These are phyloP conservation scores for Fusarium nanum DNA, from an alignment of 2,329 filamentous ascomycete species.

Conservation along the genomic window DNA sequence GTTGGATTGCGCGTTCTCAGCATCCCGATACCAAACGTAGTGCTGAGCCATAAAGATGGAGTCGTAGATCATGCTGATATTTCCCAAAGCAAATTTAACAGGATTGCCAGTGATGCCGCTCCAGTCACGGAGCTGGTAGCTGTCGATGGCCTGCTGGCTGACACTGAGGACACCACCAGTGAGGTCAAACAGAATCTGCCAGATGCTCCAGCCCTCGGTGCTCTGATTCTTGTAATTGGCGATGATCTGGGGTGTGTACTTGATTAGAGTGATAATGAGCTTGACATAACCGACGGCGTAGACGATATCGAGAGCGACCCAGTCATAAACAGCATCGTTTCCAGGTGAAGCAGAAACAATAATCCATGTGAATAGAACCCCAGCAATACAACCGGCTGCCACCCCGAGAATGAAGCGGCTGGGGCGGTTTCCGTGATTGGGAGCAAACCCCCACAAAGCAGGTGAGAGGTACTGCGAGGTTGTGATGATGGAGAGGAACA, in stretches of 20 bases:
- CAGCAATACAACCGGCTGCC: constrained; percentile 73
- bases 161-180: constrained; percentile 84
- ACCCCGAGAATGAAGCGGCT: constrained; percentile 75
- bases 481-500: constrained; percentile 77
- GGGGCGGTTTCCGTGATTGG: constrained; percentile 65
- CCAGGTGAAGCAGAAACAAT: constrained; percentile 56
- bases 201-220: constrained; percentile 89
- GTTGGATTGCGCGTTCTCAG: constrained; percentile 19
- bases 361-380: constrained; percentile 64
- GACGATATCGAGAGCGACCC: constrained; percentile 72
- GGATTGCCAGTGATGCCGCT: constrained; percentile 91
- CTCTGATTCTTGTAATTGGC: constrained; percentile 87
- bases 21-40: constrained; percentile 76
- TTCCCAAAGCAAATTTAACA: constrained; percentile 87
- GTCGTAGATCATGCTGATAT: constrained; percentile 89
- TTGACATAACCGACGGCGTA: constrained; percentile 88
- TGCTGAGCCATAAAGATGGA: constrained; percentile 89
- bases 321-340: constrained; percentile 57
- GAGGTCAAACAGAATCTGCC: constrained; percentile 85
- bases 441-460: constrained; percentile 79
- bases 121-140: constrained; percentile 87
- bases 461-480: constrained; percentile 81
- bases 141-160: constrained; percentile 85
- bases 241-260: constrained; percentile 89
- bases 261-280: constrained; percentile 86